Conservation (phyloP, 164 flowering plant species). For the Vitis rotundifolia region DNA sequence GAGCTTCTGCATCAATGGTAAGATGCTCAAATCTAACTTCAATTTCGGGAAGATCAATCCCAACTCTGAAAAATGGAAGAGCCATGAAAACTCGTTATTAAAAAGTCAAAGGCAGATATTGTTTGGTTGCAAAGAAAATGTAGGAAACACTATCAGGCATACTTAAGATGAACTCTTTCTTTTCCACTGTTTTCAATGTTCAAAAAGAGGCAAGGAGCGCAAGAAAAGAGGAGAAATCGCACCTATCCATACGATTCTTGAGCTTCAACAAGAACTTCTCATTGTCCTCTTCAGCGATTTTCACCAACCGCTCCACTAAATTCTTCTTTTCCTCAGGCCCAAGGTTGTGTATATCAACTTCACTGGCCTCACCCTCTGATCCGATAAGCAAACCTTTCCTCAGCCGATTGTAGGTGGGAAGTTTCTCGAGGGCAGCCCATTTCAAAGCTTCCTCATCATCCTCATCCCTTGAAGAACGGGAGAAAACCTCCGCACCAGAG, state of each 20-base stretch:
- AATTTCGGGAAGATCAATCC: conserved; percentile 35
- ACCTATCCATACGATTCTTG: conserved; percentile 67
- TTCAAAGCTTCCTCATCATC: conserved; percentile 67
- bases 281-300: conserved; percentile 64
- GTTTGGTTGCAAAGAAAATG: too few relatives aligned
- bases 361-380: conserved; percentile 32
- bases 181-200: too few relatives aligned
- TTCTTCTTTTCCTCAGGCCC: conserved; percentile 50
- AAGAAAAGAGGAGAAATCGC: not conserved
- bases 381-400: conserved; percentile 33
- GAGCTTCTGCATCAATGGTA: conserved; percentile 35
- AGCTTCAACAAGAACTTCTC: conserved; percentile 74
- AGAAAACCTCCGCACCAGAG: conserved; percentile 19
- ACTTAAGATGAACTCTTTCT: too few relatives aligned
- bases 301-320: conserved; percentile 58
- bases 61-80: conserved; percentile 28
- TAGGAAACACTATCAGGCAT: too few relatives aligned
- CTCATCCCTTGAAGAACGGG: conserved; percentile 27
- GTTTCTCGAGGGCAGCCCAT: conserved; percentile 44
- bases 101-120: too few relatives aligned
- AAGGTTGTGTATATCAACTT: conserved; percentile 52
- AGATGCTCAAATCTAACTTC: conserved; percentile 45
- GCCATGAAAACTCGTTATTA: too few relatives aligned
- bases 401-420: conserved; percentile 47
- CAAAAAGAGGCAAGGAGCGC: too few relatives aligned